Conservation (phyloP, 2,329 filamentous ascomycete genomes). For the Akanthomyces uredinophilus region DNA sequence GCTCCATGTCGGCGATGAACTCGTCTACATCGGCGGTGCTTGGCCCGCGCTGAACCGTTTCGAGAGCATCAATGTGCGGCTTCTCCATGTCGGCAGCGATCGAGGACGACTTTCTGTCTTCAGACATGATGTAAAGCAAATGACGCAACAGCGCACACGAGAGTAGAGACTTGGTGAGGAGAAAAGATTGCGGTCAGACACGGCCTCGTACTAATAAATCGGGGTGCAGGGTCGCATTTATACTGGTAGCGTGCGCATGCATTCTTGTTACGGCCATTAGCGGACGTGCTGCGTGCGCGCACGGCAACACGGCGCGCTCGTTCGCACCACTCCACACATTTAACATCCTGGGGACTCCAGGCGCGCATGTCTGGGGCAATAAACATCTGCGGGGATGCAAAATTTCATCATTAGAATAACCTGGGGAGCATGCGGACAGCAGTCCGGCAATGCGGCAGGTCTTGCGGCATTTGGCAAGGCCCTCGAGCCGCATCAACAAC, state of each 20-base stretch:
- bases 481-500: background rate
- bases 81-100: slow-evolving; percentile 19
- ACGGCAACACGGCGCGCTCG: background rate
- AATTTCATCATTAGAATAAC: background rate
- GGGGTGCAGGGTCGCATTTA: slow-evolving; percentile 7
- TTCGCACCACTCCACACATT: slow-evolving; percentile 1
- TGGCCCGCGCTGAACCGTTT: slow-evolving; percentile 30
- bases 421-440: background rate
- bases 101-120: slow-evolving; percentile 6
- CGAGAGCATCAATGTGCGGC: slow-evolving; percentile 30
- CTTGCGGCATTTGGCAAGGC: background rate
- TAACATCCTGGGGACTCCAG: background rate
- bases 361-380: slow-evolving; percentile 1
- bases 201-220: background rate
- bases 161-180: background rate
- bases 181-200: background rate
- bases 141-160: background rate
- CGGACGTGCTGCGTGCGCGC: background rate
- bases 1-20: slow-evolving; percentile 38
- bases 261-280: background rate
- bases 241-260: background rate
- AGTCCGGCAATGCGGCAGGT: background rate
- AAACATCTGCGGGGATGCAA: background rate
- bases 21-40: slow-evolving; percentile 30
- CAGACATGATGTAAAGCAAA: background rate